Base-by-base conservation (phyloP, 345 rosid species). In the Arabidopsis suecica region DNA sequence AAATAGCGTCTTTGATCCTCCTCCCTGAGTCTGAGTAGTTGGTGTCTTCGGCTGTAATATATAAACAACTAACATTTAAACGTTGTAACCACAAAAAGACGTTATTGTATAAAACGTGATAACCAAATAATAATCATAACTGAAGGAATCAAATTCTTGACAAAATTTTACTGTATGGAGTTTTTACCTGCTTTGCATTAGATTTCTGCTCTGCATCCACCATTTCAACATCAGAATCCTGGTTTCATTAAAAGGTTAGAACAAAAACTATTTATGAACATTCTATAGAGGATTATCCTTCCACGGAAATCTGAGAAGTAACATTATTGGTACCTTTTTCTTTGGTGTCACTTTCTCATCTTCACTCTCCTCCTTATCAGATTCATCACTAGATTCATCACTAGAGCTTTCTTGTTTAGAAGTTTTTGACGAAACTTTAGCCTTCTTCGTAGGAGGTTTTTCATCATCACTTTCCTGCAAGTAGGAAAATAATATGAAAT, bases 1-100 rank as follows among this genome's bases (percentile, higher is more conserved):
- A 58, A 85, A 92, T 13, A 92, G 53, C 0, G 93, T 86, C 81
- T 83, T 92, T 65, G 88, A 62, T 44, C 86, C 99, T 44, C 86
- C 99, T 0, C 73, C 64, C 11, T 77, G 75, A 53, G 34, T 69
- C 55, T 38, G 73, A 58, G 90, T 68, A 36, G 54, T 47, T 25
- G 91, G 90, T 1, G 88, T 86, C 47, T 86, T 79, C 1, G 83
- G 84, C 97, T 91, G 86, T 82, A 61, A 72, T 10, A 64, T 50
- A 61, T 69, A 7, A 18, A 28, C 55, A 50, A 56, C 30, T 67
- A 9, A 49, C 18, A 16, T 16, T 16, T 16, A 16, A 68, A 18
- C 42, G 14, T 68, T 9, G 38, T 34, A 38, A 54, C 61, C 14
- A 53, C 14, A 53, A 34, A 25, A 33, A 32, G 1, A 47, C 22